Evolutionary conservation across 2,329 filamentous ascomycete genomes (phyloP).

Genomic region (Diaporthe sp.): DNA sequence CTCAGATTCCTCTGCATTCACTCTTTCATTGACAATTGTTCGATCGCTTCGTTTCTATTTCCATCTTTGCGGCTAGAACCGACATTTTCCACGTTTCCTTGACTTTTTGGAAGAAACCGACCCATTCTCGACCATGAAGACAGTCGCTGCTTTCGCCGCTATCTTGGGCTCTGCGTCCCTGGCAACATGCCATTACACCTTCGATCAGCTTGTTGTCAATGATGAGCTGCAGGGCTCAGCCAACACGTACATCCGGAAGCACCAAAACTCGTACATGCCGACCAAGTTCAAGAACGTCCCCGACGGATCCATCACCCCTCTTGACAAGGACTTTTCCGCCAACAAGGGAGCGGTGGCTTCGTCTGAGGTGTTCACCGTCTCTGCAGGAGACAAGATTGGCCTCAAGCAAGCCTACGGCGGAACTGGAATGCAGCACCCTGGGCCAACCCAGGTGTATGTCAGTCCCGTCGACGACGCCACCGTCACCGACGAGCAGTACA

Average conservation of each 20-base stretch:
- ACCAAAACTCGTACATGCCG: conserved; percentile 10
- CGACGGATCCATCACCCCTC: conserved; percentile 11
- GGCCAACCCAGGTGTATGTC: conserved; percentile 13
- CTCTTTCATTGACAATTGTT: neutral
- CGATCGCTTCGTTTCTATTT: neutral
- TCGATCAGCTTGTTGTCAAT: conserved; percentile 7
- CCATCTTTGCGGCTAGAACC: neutral
- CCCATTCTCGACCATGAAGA: neutral
- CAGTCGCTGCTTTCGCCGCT: neutral
- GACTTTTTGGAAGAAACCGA: neutral
- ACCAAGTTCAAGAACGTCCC: conserved; percentile 11
- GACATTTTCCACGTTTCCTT: neutral
- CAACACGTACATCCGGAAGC: conserved; percentile 9
- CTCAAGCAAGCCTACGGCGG: conserved; percentile 11
- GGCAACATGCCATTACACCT: neutral
- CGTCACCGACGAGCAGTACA: conserved; percentile 5
- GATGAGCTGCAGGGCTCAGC: neutral
- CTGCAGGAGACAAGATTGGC: conserved; percentile 6
- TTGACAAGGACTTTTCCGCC: conserved; percentile 18
- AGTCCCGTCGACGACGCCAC: conserved; percentile 6
- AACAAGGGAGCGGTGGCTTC: neutral
- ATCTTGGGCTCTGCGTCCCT: neutral
- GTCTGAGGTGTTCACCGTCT: neutral
- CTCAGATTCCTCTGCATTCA: neutral
- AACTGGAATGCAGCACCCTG: neutral